Evolutionary conservation across 371 early-diverging fungal genomes (phyloP).

Genomic region (Mortierella sp.): DNA sequence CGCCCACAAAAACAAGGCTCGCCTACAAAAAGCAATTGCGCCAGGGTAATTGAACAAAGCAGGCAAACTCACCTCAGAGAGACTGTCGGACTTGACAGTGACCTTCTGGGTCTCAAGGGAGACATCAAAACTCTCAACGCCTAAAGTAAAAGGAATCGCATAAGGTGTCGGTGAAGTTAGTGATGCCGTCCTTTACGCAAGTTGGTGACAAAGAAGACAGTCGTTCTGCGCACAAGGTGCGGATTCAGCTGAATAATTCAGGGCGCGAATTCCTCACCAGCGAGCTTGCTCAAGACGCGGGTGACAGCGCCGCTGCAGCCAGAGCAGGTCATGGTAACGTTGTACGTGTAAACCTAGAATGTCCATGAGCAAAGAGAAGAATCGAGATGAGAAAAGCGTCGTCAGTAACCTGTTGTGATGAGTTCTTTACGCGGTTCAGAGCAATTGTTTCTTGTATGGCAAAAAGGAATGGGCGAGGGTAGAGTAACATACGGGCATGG

Average conservation of each 20-base stretch:
- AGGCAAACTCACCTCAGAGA: slow-evolving; percentile 14
- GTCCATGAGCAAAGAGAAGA: not conserved
- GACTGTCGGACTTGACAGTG: slow-evolving; percentile 60
- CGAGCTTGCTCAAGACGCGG: slow-evolving; percentile 75
- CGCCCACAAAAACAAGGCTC: not conserved
- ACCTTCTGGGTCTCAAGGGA: slow-evolving; percentile 81
- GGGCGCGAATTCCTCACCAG: slow-evolving; percentile 55
- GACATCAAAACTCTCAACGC: slow-evolving; percentile 73
- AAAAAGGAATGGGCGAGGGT: not conserved
- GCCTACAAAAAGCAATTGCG: not conserved
- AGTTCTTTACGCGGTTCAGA: not conserved
- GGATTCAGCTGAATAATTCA: not conserved
- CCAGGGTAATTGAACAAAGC: not conserved
- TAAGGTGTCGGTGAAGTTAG: not conserved
- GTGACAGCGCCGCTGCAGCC: slow-evolving; percentile 88
- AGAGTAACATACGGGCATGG: slow-evolving; percentile 29
- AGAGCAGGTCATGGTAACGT: slow-evolving; percentile 88
- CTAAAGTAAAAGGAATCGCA: not conserved
- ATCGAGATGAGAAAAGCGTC: not conserved
- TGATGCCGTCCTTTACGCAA: not conserved
- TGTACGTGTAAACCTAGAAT: slow-evolving; percentile 72
- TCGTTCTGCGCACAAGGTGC: not conserved
- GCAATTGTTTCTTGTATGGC: not conserved
- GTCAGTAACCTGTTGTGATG: not conserved
- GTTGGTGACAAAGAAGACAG: not conserved